Conservation (phyloP, 179 eudicot genomes). For the Beta macrorhiza region DNA sequence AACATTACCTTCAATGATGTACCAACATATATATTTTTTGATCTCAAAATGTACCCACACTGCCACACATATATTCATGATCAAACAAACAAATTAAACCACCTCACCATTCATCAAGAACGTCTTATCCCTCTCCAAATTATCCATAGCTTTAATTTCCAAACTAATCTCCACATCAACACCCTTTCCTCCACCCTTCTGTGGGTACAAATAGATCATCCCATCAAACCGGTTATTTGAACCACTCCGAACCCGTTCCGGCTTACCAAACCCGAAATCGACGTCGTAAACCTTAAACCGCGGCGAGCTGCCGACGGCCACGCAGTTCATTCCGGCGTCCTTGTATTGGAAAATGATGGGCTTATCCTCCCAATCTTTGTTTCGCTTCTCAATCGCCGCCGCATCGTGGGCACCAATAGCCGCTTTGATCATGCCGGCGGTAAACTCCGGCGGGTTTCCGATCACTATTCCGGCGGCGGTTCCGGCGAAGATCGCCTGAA, state of each 20-base stretch:
- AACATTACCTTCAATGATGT: neutral
- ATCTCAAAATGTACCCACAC: no score
- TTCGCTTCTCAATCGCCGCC: slow-evolving; percentile 55
- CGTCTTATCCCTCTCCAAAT: slow-evolving; percentile 67
- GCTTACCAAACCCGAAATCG: slow-evolving; percentile 82
- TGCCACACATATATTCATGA: neutral
- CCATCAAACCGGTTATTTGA: slow-evolving; percentile 88
- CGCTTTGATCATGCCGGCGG: slow-evolving; percentile 51
- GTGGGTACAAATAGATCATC: slow-evolving; percentile 87
- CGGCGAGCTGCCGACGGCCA: slow-evolving; percentile 95
- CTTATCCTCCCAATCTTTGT: slow-evolving; percentile 70
- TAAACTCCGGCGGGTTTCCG: slow-evolving; percentile 59
- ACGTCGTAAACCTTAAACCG: slow-evolving; percentile 88
- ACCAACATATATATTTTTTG: neutral
- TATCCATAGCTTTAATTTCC: slow-evolving; percentile 76
- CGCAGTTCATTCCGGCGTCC: slow-evolving; percentile 92
- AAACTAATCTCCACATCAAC: slow-evolving; percentile 91
- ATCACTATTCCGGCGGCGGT: slow-evolving; percentile 69
- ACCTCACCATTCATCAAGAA: slow-evolving; percentile 53
- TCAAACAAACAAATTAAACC: slow-evolving; percentile 6
- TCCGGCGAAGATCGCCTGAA: slow-evolving; percentile 89
- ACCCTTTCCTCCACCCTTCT: slow-evolving; percentile 71
- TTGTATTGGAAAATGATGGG: slow-evolving; percentile 80
- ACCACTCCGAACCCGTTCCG: slow-evolving; percentile 88
- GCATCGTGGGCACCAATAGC: slow-evolving; percentile 64